Base-by-base conservation (phyloP, 306 rosid species). In the Albizia julibrissin region DNA sequence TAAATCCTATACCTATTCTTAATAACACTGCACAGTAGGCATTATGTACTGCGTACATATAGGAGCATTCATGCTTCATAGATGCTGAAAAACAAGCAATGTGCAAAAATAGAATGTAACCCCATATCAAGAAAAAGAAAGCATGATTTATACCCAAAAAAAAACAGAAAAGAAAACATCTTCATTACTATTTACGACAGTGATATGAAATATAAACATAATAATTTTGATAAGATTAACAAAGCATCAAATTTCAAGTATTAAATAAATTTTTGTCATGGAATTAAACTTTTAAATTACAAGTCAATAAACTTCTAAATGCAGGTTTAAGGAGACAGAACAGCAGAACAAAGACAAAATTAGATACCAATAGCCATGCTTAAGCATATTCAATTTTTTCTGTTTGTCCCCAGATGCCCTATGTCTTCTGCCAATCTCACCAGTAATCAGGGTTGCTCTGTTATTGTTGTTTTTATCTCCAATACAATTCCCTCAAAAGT, bases 231-330 rank as follows among this genome's bases (percentile, higher is more conserved):
- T 59, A 59, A 27, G 67, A 59, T 26, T 59, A 26, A 59, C 67
- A 59, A 59, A 1, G 67, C 44, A 29, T 67, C 59, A 75, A 74
- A 81, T 49, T n/a, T 52, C 59, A 75, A 74, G 75, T 66, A 69
- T 82, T 22, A 37, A 21, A 43, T 69, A 19, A 11, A 74, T 34
- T 47, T 47, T 74, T 34, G 47, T 50, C 52, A 47, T 6, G 49
- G 54, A 80, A 64, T 64, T 46, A 34, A 72, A 61, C 15, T 44
- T 58, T 46, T 46, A 62, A 33, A 43, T n/a, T 47, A 73, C 31
- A 31, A 15, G 39, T 11, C 39, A 54, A 81, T 49, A 24, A 66
- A 72, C n/a, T 31, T 46, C 39, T 34, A 21, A 44, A 72, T 52
- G 59, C 59, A 52, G 22, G 59, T 52, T 46, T 26, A 27, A 46